Evolutionary conservation across 768 basidiomycete species (phyloP), one percentile per base, ranked within the genome.

Genomic region (Chalciporus chontae): DNA sequence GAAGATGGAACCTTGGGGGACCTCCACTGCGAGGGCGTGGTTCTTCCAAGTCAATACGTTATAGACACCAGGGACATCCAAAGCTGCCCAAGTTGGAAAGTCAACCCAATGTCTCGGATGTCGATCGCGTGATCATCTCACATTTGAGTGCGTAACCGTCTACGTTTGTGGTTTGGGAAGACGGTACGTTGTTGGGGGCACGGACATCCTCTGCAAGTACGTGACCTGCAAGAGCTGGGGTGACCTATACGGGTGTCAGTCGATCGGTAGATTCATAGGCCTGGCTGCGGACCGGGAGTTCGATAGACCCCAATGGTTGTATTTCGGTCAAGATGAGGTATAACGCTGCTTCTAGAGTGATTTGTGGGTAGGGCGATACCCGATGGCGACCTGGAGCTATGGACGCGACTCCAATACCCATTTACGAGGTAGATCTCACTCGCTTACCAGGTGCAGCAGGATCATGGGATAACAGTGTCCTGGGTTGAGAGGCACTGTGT

Each of bases 141-240:
- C 88, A 82, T 51, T 80, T 73, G 1, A 94, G 66, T 5, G 92
- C 92, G 62, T 95, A 95, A 0, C 92, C 92, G 64, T 94, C 92
- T 10, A 92, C 90, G 56, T 82, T 94, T 5, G 92, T 92, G 1
- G 88, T 90, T 15, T 72, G 65, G 2, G 77, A 77, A 4, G 65
- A 62, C 3, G 92, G 92, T 0, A 88, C 77, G 58, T 88, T 72
- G 27, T 77, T 73, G 1, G 79, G 71, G 4, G 90, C 83, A 52
- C 74, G 69, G 4, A 94, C 80, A 49, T 90, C 82, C 63, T 90
- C 83, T 0, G 89, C 88, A 1, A 94, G 75, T 19, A 92, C 75
- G 54, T 83, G 74, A 0, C 87, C 90, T 21, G 74, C 68, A n/a
- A 95, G 71, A 1, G 63, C 56, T 5, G 75, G 59, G 9, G 76